phyloP scores from a whole-genome alignment of 371 early-diverging fungal species.

The Nosema muscidifuracis region DNA sequence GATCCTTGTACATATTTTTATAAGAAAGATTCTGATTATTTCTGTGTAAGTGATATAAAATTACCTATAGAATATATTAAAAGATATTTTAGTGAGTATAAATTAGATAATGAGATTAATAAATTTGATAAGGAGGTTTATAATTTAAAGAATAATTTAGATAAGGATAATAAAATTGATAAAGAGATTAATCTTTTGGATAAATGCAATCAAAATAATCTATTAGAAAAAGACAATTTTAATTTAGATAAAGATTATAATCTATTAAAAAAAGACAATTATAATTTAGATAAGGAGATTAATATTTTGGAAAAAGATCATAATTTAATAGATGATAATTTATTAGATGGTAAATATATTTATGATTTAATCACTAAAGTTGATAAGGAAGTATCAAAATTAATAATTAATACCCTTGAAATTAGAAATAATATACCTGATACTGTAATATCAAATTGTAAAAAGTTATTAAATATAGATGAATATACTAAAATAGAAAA shows the following conservation, averaged over 20 bases:
- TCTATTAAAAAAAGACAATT: too few species aligned
- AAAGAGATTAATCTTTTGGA: constrained; percentile 17
- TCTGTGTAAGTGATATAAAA: constrained; percentile 13
- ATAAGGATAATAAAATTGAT: constrained; percentile 9
- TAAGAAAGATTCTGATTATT: constrained; percentile 3
- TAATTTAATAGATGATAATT: too few species aligned
- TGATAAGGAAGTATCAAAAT: constrained; percentile 28
- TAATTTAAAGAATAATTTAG: constrained; percentile 1
- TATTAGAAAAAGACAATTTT: too few species aligned
- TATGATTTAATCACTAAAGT: constrained; percentile 18
- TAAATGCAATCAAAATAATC: too few species aligned
- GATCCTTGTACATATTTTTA: constrained; percentile 39
- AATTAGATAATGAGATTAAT: not conserved
- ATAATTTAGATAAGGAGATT: too few species aligned
- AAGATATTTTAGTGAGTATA: not conserved
- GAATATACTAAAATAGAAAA: constrained; percentile 29
- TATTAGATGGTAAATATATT: not conserved
- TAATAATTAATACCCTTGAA: not conserved
- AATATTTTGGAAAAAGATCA: too few species aligned
- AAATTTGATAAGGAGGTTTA: too few species aligned
- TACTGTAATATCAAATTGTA: constrained; percentile 36
- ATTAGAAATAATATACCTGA: not conserved
- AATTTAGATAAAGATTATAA: too few species aligned
- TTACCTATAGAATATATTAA: constrained; percentile 22
- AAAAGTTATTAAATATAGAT: constrained; percentile 37